Base-by-base conservation (phyloP, 1,284 basidiomycete species). In the Termitomyces sp. region DNA sequence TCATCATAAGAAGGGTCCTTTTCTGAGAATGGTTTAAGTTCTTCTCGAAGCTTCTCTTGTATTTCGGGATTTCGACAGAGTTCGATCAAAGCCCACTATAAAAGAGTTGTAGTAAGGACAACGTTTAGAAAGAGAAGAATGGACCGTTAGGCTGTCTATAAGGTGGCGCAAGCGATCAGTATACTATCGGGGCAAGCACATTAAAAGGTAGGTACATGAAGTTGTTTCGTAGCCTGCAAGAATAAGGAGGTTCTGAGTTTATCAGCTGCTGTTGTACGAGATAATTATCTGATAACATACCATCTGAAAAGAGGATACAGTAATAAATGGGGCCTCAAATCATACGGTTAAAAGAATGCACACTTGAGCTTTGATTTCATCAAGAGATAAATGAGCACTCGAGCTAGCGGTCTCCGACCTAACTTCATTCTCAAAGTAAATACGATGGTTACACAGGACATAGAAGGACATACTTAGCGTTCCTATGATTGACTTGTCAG, bases 1-100 rank as follows among this genome's bases (percentile, higher is more conserved):
- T 81, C 73, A 9, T 81, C 76, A 62, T 74, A 76, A 10, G 70
- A 69, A 6, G 70, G 68, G 46, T 74, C 72, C 0, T 58, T 56
- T 26, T 66, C 56, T 16, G 62, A 49, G 31, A 70, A 65, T 28
- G 59, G 37, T 24, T 8, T 44, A 2, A 84, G 66, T 57, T 86
- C 84, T 18, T 74, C 69, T 6, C 82, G 75, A 13, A 85, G 66
- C 34, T 68, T 71, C 34, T 65, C 58, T 62, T 85, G 83, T 8
- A 72, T 65, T 3, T 74, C 71, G 0, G 69, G 77, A 50, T 78
- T 58, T 34, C 68, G 67, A 1, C 74, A 73, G 0, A 85, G 73
- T 60, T 81, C 76, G 38, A 75, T 75, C 0, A 81, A 61, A 3
- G 74, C 67, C 72, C 72, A 74, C 72, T 74, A 14, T 9, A 11